Evolutionary conservation across 1,284 basidiomycete species (phyloP).

Genomic region (Trichosporon inkin): DNA sequence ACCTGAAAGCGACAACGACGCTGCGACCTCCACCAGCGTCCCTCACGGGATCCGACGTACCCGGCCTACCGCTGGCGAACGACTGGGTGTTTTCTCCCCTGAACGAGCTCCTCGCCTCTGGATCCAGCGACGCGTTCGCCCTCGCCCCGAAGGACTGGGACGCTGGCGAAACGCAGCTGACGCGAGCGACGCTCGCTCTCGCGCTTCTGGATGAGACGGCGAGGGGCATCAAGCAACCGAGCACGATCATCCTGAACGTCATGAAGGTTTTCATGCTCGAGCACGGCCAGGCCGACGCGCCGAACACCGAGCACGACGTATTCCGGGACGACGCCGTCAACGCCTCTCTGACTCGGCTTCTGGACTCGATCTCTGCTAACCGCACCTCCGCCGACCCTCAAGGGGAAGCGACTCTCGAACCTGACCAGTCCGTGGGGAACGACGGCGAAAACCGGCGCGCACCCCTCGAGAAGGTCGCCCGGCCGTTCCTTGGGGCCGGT

Average conservation of each 20-base stretch:
- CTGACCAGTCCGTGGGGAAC: background rate
- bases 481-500: constrained; percentile 60
- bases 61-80: constrained; percentile 61
- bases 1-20: constrained; percentile 49
- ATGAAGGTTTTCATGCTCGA: constrained; percentile 97
- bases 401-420: no score
- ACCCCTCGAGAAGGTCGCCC: constrained; percentile 60
- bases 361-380: constrained; percentile 44
- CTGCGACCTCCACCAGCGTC: constrained; percentile 39
- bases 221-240: background rate
- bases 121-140: constrained; percentile 67
- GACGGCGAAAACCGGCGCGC: background rate
- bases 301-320: constrained; percentile 55
- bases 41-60: constrained; percentile 10
- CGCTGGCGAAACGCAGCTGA: constrained; percentile 72
- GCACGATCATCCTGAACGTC: constrained; percentile 60
- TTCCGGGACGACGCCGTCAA: constrained; percentile 57
- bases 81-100: constrained; percentile 74
- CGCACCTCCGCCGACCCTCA: background rate
- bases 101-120: constrained; percentile 75
- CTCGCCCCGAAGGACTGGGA: constrained; percentile 69
- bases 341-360: constrained; percentile 58
- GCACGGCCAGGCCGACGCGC: constrained; percentile 52
- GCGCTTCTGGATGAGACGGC: constrained; percentile 29
- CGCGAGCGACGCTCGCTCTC: constrained; percentile 63